Conservation (phyloP, 2,329 filamentous ascomycete species). For the Aspergillus aculeatus region DNA sequence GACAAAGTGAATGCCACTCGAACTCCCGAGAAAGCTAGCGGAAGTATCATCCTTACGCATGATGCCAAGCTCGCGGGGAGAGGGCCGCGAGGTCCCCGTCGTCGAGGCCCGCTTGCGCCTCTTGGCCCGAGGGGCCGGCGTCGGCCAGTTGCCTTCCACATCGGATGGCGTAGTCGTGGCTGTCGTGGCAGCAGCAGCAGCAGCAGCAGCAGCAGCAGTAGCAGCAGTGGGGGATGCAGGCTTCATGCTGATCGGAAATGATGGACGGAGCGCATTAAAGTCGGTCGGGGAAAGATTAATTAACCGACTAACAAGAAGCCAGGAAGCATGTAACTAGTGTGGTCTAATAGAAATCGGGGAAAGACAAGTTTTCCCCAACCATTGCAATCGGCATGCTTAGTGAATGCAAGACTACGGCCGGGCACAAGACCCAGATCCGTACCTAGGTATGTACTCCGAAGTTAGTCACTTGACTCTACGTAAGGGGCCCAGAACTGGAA, state of each 20-base stretch:
- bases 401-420: background rate
- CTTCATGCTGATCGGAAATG: background rate
- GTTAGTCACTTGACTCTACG: no score
- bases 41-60: constrained; percentile 54
- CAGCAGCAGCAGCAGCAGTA: no score
- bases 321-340: no score
- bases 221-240: background rate
- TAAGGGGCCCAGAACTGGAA: no score
- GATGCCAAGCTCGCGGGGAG: constrained; percentile 46
- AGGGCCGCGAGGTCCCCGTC: constrained; percentile 9
- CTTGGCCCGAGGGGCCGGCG: constrained; percentile 24
- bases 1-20: constrained; percentile 61
- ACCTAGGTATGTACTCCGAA: no score
- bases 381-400: constrained; percentile 6
- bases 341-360: no score
- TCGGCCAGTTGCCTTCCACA: constrained; percentile 4
- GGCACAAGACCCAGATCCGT: background rate
- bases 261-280: background rate
- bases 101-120: constrained; percentile 24
- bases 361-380: no score
- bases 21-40: constrained; percentile 57
- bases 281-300: background rate
- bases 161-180: no score
- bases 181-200: no score
- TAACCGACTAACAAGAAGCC: no score